Evolutionary conservation across 805 yeast genomes (phyloP), one percentile per base, ranked within the genome.

Genomic region (Kazachstania psychrophila): DNA sequence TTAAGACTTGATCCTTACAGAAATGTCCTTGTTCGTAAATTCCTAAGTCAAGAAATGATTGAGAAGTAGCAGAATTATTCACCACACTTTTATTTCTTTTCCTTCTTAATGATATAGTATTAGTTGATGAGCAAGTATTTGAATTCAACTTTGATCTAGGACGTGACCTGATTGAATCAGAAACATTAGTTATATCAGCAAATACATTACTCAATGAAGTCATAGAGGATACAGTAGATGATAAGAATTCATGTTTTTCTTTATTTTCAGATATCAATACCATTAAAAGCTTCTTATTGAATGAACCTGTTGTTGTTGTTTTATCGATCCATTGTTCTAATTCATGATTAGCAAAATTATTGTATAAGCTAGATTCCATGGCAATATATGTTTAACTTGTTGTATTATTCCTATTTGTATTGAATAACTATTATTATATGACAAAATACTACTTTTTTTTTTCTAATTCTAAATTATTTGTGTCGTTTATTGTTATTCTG

Each of bases 241-340:
- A n/a, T n/a, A n/a, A n/a, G n/a, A n/a, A n/a, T n/a, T n/a, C n/a
- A 24, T 24, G 27, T 11, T 24, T 24, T 24, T 24, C 27, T 7
- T 7, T 6, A 24, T 24, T 24, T 5, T 24, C 5, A 24, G 27
- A 24, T 24, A 5, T 7, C 27, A 24, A 11, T 12, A 11, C 27
- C 7, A 5, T 12, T 11, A 24, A 7, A 5, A 24, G 5, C n/a
- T 24, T 24, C 29, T 24, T 9, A 12, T 24, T 12, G 4, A n/a
- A 13, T 25, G 12, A 12, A 5, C 7, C 12, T n/a, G 14, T n/a
- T 17, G 18, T 19, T 13, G 37, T 28, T 17, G 31, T 37, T 18
- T 34, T 38, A 22, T 41, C 44, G 12, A 41, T 41, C 44, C 44
- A 41, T n/a, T 14, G 28, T 11, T 41, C 44, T 13, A 41, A 25